Percentiles rank a stretch among this genome's conserved stretches.
Conservation (phyloP, 2,329 filamentous ascomycete species). For the Aspergillus sclerotialis region DNA sequence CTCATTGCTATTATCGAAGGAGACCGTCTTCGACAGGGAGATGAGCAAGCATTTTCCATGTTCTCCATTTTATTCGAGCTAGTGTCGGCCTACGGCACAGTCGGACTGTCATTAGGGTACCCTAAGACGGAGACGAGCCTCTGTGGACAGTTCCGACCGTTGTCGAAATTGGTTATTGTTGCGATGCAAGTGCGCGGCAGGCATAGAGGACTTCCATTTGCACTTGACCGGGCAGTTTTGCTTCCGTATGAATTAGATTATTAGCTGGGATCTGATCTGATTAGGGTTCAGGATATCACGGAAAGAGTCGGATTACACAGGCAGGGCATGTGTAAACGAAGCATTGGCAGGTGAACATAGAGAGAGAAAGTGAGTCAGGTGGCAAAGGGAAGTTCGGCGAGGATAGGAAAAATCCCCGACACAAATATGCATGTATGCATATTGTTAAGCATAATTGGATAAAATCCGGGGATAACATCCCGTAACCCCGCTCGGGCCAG, state of each 20-base stretch:
- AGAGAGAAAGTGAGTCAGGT: constrained; percentile 11
- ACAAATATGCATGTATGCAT: too few species aligned
- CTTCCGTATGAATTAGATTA: constrained; percentile 47
- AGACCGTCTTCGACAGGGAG: constrained; percentile 53
- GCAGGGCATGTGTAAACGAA: too few species aligned
- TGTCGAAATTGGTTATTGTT: constrained; percentile 58
- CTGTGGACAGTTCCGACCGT: constrained; percentile 65
- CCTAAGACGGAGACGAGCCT: constrained; percentile 67
- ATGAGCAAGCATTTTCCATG: constrained; percentile 53
- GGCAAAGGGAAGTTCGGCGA: constrained; percentile 6
- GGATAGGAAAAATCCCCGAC: too few species aligned
- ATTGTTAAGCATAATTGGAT: too few species aligned
- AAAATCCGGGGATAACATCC: too few species aligned
- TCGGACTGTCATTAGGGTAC: constrained; percentile 79
- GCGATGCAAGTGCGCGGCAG: constrained; percentile 58
- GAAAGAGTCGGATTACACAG: too few species aligned
- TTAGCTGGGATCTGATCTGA: too few species aligned
- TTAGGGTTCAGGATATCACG: too few species aligned
- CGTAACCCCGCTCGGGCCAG: too few species aligned
- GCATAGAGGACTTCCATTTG: constrained; percentile 56
- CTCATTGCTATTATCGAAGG: constrained; percentile 84
- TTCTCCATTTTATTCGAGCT: constrained; percentile 71
- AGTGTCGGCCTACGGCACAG: constrained; percentile 83
- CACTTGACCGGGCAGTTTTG: constrained; percentile 61
- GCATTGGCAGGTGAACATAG: too few species aligned